Conservation (phyloP, 495 filamentous ascomycete species). For the Clavariopsis aquatica region DNA sequence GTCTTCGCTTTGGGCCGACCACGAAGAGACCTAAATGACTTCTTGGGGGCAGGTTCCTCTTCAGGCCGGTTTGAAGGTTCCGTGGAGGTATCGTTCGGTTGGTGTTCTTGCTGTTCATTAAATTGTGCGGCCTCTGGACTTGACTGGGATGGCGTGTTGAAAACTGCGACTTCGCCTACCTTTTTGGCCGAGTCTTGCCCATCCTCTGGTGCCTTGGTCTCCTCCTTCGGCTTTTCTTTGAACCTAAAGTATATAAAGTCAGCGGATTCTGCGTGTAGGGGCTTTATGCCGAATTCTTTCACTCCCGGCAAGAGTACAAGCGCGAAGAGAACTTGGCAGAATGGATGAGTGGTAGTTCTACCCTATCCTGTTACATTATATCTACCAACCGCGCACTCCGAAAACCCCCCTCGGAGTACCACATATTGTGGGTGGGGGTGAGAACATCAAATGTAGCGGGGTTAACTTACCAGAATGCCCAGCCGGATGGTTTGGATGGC, state of each 20-base stretch:
- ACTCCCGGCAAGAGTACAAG: no score
- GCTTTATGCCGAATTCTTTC: no score
- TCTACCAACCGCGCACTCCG: no score
- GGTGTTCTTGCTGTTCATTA: constrained; percentile 48
- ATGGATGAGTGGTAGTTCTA: no score
- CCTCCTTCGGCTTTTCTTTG: constrained; percentile 55
- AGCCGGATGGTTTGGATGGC: constrained; percentile 62
- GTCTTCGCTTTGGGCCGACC: constrained; percentile 23
- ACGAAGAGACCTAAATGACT: constrained; percentile 23
- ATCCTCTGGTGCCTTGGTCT: constrained; percentile 45
- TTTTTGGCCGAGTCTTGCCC: constrained; percentile 49
- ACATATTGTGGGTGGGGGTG: no score
- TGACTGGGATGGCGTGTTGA: constrained; percentile 63
- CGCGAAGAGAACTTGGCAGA: no score
- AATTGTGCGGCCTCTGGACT: constrained; percentile 63
- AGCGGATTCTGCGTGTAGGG: no score
- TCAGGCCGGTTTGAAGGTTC: constrained; percentile 44
- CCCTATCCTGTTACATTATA: no score
- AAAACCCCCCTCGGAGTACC: no score
- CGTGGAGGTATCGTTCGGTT: constrained; percentile 33
- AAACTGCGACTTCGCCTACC: constrained; percentile 68
- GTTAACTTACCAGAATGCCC: constrained; percentile 93
- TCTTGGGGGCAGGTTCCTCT: constrained; percentile 15
- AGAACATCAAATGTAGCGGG: no score
- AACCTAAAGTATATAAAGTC: no score